Evolutionary conservation across 768 basidiomycete genomes (phyloP).

Genomic region (Russula compacta): DNA sequence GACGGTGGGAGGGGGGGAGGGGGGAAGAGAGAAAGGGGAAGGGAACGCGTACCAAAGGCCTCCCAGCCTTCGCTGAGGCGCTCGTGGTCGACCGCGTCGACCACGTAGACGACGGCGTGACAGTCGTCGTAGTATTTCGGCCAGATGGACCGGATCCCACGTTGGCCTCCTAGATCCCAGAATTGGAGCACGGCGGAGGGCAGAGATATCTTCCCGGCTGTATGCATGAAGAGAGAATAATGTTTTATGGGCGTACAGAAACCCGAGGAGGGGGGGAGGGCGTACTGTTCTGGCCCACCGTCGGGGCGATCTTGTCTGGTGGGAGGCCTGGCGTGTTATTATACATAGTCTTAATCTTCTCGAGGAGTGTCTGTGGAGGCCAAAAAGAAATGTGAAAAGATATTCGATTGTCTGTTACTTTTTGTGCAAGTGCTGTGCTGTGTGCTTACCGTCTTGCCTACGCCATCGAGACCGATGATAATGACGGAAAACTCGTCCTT

Average conservation of each 20-base stretch:
- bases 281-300: constrained; percentile 96
- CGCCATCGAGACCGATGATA: constrained; percentile 87
- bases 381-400: neutral
- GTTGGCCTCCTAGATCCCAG: constrained; percentile 95
- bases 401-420: neutral
- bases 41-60: constrained; percentile 70
- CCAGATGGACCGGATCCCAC: constrained; percentile 93
- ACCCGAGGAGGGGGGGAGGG: neutral
- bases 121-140: constrained; percentile 92
- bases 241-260: too few relatives aligned
- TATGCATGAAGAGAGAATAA: neutral
- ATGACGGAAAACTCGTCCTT: constrained; percentile 91
- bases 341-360: constrained; percentile 90
- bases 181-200: constrained; percentile 93
- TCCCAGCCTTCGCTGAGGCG: constrained; percentile 92
- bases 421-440: too few relatives aligned
- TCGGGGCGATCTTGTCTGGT: constrained; percentile 90
- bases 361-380: constrained; percentile 60
- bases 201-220: constrained; percentile 88
- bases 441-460: constrained; percentile 73
- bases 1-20: neutral
- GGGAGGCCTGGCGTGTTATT: constrained; percentile 80
- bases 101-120: constrained; percentile 91
- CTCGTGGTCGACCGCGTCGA: constrained; percentile 88
- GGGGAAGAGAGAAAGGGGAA: neutral